phyloP scores from a whole-genome alignment of 805 yeast species.

The Scheffersomyces stipitis region DNA sequence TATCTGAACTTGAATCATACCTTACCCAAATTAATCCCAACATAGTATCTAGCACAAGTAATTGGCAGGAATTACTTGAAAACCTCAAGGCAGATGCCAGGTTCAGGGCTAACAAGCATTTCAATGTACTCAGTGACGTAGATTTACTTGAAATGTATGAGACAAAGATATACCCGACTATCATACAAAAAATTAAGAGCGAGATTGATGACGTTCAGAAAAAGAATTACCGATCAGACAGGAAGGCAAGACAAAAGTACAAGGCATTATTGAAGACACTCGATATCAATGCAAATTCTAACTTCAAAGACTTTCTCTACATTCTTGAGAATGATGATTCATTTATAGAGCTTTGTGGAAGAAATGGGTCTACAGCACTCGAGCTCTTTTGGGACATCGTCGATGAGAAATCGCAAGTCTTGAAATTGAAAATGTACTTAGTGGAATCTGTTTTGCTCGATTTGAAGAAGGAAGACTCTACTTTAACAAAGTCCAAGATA shows the following conservation, averaged over 20 bases:
- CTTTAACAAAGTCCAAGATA: constrained; percentile 16
- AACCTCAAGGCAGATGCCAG: constrained; percentile 46
- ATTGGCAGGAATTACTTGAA: constrained; percentile 40
- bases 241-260: constrained; percentile 65
- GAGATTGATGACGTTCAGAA: constrained; percentile 26
- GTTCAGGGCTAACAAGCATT: constrained; percentile 60
- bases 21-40: constrained; percentile 37
- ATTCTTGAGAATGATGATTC: constrained; percentile 53
- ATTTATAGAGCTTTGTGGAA: constrained; percentile 64
- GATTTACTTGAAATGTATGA: constrained; percentile 62
- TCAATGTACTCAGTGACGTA: constrained; percentile 48
- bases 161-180: constrained; percentile 29
- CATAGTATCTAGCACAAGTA: constrained; percentile 21
- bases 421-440: constrained; percentile 60
- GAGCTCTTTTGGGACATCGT: constrained; percentile 76
- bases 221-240: constrained; percentile 53
- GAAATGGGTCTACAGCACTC: constrained; percentile 73
- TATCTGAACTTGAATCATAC: constrained; percentile 52
- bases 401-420: constrained; percentile 56
- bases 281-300: constrained; percentile 47
- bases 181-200: constrained; percentile 17
- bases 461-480: constrained; percentile 10
- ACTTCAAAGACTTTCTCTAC: constrained; percentile 58
- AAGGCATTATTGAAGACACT: constrained; percentile 47
- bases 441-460: constrained; percentile 51